Evolutionary conservation across 768 basidiomycete species (phyloP).

Genomic region (Lactarius trivialis): DNA sequence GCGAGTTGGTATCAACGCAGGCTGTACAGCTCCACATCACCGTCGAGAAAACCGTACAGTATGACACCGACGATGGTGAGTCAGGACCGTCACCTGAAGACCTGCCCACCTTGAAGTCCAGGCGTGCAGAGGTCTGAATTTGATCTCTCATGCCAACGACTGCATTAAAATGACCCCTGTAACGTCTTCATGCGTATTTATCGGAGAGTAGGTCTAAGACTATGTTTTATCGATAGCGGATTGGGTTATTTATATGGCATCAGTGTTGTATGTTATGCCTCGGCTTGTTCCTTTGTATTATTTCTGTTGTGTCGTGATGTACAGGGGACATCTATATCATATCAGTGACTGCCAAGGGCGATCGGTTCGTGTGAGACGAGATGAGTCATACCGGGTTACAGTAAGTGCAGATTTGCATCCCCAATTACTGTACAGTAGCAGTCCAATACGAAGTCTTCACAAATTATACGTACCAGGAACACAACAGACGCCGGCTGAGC

Average conservation of each 20-base stretch:
- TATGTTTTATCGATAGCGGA: neutral
- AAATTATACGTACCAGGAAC: neutral
- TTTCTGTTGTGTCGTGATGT: neutral
- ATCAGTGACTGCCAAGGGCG: neutral
- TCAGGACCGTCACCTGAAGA: constrained; percentile 9
- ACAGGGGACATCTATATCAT: neutral
- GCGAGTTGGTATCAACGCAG: neutral
- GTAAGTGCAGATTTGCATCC: neutral
- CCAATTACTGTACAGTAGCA: neutral
- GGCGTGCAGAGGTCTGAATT: neutral
- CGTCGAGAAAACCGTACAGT: constrained; percentile 22
- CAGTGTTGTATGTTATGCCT: neutral
- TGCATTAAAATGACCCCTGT: neutral
- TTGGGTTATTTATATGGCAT: neutral
- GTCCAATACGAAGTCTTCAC: neutral
- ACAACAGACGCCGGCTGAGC: neutral
- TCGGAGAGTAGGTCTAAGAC: neutral
- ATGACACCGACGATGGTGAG: neutral
- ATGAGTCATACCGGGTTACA: neutral
- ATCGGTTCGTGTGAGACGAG: neutral
- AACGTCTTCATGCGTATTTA: neutral
- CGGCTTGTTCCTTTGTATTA: neutral
- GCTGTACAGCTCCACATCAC: constrained; percentile 17
- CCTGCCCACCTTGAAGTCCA: neutral
- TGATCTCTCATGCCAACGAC: neutral